Conservation (phyloP, 2,329 filamentous ascomycete species). For the Pseudogymnoascus sp. region DNA sequence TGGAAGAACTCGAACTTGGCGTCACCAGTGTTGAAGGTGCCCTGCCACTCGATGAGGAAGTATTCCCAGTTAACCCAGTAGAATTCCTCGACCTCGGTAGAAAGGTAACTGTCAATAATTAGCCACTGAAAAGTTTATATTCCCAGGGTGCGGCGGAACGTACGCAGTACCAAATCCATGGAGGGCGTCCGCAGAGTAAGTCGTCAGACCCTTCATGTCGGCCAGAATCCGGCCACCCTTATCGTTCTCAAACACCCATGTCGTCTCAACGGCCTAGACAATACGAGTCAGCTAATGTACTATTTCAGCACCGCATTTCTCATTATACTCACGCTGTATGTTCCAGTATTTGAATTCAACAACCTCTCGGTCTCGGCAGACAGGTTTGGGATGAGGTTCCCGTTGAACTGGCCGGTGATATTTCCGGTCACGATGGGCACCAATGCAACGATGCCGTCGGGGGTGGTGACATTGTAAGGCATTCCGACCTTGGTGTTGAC, state of each 20-base stretch:
- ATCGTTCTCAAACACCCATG: not conserved
- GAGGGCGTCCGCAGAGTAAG: not conserved
- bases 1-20: slow-evolving; percentile 1
- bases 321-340: not conserved
- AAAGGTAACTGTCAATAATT: not conserved
- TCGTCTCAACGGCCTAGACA: not conserved
- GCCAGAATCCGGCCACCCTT: not conserved
- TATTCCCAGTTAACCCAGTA: not conserved
- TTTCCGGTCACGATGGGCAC: not conserved
- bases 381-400: not conserved
- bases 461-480: not conserved
- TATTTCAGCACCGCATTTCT: not conserved
- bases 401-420: not conserved
- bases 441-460: not conserved
- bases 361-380: slow-evolving; percentile 1
- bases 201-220: not conserved
- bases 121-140: not conserved
- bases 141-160: not conserved
- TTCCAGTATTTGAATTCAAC: not conserved
- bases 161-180: slow-evolving; percentile 3
- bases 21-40: not conserved
- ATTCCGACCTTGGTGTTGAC: not conserved
- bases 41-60: not conserved
- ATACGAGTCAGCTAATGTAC: not conserved
- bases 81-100: not conserved